Evolutionary conservation across 441 rosid species (phyloP).

Genomic region (Isatis lusitanica): DNA sequence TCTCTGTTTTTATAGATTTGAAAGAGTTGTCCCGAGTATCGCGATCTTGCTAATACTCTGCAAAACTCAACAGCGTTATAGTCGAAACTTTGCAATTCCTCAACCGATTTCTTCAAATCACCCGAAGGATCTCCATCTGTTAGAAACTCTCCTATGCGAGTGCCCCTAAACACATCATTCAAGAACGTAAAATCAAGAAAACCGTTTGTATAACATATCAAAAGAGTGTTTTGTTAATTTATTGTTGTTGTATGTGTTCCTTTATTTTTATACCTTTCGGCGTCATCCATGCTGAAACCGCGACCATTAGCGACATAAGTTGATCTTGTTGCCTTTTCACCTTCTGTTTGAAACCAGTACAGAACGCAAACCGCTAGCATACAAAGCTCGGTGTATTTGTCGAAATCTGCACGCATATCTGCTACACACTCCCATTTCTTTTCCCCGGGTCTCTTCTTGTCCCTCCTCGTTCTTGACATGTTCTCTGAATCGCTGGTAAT

Average conservation of each 20-base stretch:
- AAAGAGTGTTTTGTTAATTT: background rate
- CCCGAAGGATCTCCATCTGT: slow-evolving; percentile 17
- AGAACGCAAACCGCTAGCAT: slow-evolving; percentile 83
- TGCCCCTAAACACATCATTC: slow-evolving; percentile 20
- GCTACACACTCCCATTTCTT: slow-evolving; percentile 59
- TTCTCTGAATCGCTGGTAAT: slow-evolving; percentile 30
- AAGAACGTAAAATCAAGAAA: background rate
- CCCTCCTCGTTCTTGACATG: slow-evolving; percentile 50
- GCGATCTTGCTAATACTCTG: background rate
- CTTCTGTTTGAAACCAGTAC: slow-evolving; percentile 66
- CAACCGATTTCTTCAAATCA: slow-evolving; percentile 52
- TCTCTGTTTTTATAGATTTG: slow-evolving; percentile 61
- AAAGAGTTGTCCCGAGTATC: slow-evolving; percentile 72
- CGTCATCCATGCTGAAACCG: slow-evolving; percentile 31
- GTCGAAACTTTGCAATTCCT: slow-evolving; percentile 43
- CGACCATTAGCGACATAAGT: slow-evolving; percentile 35
- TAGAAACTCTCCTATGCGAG: slow-evolving; percentile 15
- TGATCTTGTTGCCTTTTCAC: slow-evolving; percentile 41
- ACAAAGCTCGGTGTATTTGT: slow-evolving; percentile 68
- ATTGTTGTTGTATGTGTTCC: no score
- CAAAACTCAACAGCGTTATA: background rate
- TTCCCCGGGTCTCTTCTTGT: slow-evolving; percentile 38
- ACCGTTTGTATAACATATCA: background rate
- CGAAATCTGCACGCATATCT: slow-evolving; percentile 76
- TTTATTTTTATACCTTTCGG: slow-evolving; percentile 1